A percentile compares a stretch with the other conserved stretches of the same genome.
phyloP scores from a whole-genome alignment of 139 green algal species.

The Spirogloea muscicola region DNA sequence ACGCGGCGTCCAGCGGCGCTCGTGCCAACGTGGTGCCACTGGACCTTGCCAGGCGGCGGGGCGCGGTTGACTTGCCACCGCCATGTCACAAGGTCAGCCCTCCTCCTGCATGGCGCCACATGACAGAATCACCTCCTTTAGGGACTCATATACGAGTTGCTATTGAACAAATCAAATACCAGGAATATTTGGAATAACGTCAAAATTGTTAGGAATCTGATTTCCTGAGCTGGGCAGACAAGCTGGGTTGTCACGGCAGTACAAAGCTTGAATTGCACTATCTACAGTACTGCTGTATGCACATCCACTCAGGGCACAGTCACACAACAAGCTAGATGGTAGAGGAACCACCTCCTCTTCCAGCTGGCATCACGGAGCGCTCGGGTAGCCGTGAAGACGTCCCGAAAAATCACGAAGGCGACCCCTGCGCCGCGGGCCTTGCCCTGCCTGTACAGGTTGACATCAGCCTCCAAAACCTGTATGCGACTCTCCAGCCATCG shows the following conservation, averaged over 20 bases:
- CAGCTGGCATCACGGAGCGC: constrained; percentile 20
- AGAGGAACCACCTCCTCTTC: neutral
- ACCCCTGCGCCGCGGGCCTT: constrained; percentile 27
- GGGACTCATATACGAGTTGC: neutral
- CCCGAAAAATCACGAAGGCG: constrained; percentile 40
- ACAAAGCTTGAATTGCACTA: too few species aligned
- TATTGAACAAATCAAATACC: neutral
- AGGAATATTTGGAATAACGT: neutral
- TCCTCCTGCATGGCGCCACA: neutral
- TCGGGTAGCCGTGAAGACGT: constrained; percentile 36
- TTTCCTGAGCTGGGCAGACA: neutral
- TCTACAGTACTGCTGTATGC: neutral
- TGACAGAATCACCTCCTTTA: neutral
- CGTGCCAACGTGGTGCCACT: constrained; percentile 26
- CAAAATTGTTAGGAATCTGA: neutral
- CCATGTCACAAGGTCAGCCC: constrained; percentile 5
- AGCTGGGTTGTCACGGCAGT: neutral
- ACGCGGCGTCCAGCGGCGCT: constrained; percentile 6
- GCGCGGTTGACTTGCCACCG: constrained; percentile 27
- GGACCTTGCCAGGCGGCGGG: constrained; percentile 13
- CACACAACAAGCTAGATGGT: neutral
- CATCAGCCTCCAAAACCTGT: neutral
- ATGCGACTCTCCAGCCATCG: constrained; percentile 12
- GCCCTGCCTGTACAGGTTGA: constrained; percentile 8
- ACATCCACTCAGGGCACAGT: neutral